Evolutionary conservation across 768 basidiomycete genomes (phyloP), one percentile per base, ranked within the genome.

Genomic region (Boletus rufocinnamomeus): DNA sequence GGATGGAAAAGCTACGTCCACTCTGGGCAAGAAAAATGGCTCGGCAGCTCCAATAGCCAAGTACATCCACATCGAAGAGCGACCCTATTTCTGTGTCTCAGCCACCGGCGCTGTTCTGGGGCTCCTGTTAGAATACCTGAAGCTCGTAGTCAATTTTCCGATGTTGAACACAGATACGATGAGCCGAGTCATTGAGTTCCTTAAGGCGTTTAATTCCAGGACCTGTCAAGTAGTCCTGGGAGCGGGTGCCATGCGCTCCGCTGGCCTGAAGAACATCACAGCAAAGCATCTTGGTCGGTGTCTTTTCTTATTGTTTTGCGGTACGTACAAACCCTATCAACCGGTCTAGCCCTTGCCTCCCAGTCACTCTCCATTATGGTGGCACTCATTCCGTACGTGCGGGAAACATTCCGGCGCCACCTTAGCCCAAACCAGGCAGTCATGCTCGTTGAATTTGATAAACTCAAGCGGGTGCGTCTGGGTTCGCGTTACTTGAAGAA

Each of bases 201-300:
- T 99, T 59, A 98, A 98, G 76, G 89, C 95, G 28, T 98, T 96
- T 79, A 99, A 99, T 72, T 98, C 96, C 32, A 80, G 97, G 64
- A 96, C 94, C 2, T 99, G 97, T 74, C 97, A 98, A 72, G 95
- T 98, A 46, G 97, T 99, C 1, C 80, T 99, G 10, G 97, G 97
- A 4, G 97, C 97, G 10, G 97, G 97, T 16, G 97, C 97, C n/a
- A 98, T 98, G 95, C 82, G 95, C 44, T 95, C 93, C 19, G 97
- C 97, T 21, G 97, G 97, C 7, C 75, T 99, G 67, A 98, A 93
- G 75, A 96, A 98, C 70, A 99, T 99, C 70, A 98, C 97, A 0
- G 97, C 97, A 41, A 97, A 94, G 73, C 96, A 99, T 78, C 81
- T 99, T 25, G 95, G 94, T 92, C 62, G 60, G 83, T 63, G 59